Evolutionary conservation across 148 eudicot genomes (phyloP).

Genomic region (Chenopodium quinoa): DNA sequence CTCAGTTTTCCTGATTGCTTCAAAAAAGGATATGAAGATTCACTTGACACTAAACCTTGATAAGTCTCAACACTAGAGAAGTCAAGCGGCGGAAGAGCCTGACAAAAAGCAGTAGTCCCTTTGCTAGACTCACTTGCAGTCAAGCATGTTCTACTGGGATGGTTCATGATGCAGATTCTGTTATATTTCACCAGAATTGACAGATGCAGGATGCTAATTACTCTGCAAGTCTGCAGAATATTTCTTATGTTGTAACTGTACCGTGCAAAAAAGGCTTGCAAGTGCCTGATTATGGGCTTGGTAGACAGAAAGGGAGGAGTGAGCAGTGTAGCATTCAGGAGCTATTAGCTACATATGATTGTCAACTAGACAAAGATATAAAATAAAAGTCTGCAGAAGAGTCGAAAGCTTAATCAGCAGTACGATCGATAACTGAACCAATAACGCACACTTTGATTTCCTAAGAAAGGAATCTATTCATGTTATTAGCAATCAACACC

Average conservation of each 20-base stretch:
- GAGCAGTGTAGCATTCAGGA: background rate
- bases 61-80: slow-evolving; percentile 16
- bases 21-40: slow-evolving; percentile 26
- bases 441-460: background rate
- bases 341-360: slow-evolving; percentile 2
- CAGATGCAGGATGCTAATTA: background rate
- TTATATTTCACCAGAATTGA: background rate
- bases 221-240: background rate
- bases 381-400: background rate
- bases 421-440: background rate
- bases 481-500: background rate
- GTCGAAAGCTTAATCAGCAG: background rate
- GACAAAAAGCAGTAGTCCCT: slow-evolving; percentile 18
- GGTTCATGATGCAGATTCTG: slow-evolving; percentile 23
- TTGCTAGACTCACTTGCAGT: slow-evolving; percentile 19
- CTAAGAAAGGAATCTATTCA: background rate
- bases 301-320: slow-evolving; percentile 18
- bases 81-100: slow-evolving; percentile 10
- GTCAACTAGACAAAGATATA: background rate
- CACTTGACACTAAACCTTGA: slow-evolving; percentile 22
- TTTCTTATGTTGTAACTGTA: background rate
- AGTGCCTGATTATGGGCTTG: background rate
- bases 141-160: slow-evolving; percentile 17
- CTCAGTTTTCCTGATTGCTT: slow-evolving; percentile 21
- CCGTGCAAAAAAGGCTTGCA: background rate